phyloP scores from a whole-genome alignment of 495 filamentous ascomycete genomes.

The Aspergillus homomorphus region DNA sequence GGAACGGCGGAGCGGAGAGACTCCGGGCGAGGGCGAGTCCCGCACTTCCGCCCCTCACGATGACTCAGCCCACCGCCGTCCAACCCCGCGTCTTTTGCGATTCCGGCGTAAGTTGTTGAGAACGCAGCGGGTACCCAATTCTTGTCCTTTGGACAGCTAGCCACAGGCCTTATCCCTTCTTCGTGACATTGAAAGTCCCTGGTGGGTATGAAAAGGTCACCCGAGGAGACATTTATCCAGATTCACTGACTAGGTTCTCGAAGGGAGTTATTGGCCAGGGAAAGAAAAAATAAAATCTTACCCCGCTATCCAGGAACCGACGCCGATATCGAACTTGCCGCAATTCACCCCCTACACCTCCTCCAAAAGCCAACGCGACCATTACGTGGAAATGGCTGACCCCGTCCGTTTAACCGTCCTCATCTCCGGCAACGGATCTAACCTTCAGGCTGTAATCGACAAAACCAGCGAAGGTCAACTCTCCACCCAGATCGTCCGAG shows the following conservation, averaged over 20 bases:
- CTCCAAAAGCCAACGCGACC: not conserved
- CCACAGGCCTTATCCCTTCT: not conserved
- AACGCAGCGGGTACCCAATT: not conserved
- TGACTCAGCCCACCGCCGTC: slow-evolving; percentile 10
- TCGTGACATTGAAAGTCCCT: not conserved
- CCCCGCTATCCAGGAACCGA: slow-evolving; percentile 1
- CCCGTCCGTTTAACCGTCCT: slow-evolving; percentile 56
- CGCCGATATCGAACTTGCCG: not conserved
- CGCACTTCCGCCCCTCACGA: slow-evolving; percentile 8
- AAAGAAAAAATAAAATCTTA: not conserved
- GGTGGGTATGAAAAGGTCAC: not conserved
- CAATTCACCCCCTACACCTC: not conserved
- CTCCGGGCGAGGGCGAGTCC: not conserved
- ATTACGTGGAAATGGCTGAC: slow-evolving; percentile 24
- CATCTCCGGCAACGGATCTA: slow-evolving; percentile 79
- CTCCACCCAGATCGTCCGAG: slow-evolving; percentile 65
- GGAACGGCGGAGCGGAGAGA: slow-evolving; percentile 3
- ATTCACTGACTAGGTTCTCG: not conserved
- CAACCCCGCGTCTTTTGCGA: slow-evolving; percentile 5
- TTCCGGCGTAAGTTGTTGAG: not conserved
- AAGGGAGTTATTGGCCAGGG: not conserved
- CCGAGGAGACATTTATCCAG: not conserved
- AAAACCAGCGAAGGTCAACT: slow-evolving; percentile 53
- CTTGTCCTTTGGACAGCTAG: not conserved
- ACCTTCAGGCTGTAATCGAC: slow-evolving; percentile 89